Evolutionary conservation across 805 yeast genomes (phyloP).

Genomic region (Zygoascus biomembranicola): DNA sequence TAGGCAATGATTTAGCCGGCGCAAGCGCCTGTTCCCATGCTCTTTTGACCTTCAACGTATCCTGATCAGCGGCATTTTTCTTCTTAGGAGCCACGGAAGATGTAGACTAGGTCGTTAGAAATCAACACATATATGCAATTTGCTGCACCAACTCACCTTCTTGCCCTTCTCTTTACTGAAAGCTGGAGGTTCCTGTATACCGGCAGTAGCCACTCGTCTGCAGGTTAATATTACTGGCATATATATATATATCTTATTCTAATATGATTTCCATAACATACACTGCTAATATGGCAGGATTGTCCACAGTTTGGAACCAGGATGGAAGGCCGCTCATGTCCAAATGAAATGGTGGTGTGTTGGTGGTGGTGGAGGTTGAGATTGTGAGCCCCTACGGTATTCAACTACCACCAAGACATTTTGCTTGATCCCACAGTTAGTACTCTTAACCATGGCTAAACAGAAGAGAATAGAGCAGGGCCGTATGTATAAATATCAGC

Average conservation of each 20-base stretch:
- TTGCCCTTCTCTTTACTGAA: conserved; percentile 3
- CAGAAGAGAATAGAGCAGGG: background rate
- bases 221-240: background rate
- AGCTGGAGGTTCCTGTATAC: background rate
- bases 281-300: background rate
- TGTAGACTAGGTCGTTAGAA: background rate
- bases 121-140: background rate
- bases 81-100: background rate
- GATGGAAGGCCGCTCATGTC: background rate
- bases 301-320: background rate
- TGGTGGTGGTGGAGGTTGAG: background rate
- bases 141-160: background rate
- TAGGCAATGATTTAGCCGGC: conserved; percentile 82
- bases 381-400: background rate
- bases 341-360: background rate
- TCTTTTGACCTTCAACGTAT: conserved; percentile 35
- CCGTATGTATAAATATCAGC: background rate
- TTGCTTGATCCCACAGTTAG: background rate
- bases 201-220: background rate
- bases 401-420: background rate
- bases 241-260: too few relatives aligned
- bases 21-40: conserved; percentile 82
- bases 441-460: background rate
- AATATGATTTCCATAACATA: background rate
- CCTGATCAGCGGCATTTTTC: conserved; percentile 5